Evolutionary conservation across 2,329 filamentous ascomycete genomes (phyloP), one percentile per base, ranked within the genome.

Genomic region (Colletotrichum limetticola): DNA sequence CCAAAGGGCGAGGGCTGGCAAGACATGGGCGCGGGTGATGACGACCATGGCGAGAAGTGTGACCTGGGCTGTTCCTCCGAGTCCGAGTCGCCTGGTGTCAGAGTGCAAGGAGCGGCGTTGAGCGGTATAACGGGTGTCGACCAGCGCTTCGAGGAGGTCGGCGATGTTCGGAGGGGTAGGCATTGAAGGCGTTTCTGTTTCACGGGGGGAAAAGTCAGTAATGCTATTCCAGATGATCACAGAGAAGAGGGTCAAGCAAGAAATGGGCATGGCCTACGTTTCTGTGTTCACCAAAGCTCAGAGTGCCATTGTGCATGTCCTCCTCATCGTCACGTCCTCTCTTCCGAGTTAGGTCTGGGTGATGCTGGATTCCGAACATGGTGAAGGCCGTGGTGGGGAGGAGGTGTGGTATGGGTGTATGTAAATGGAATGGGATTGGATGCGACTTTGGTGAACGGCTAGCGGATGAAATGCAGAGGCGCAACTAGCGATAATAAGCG

Each of bases 141-240:
- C 68, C 71, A 74, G 32, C 73, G 75, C 26, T 80, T 80, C 66
- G 81, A 82, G 9, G 83, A 78, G 49, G 79, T 79, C 55, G 86
- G 85, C 35, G 86, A 86, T 11, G 83, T 84, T 71, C 87, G 85
- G 16, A 89, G 78, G 14, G 88, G 87, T 5, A 90, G 84, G 57
- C 86, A 85, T 69, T 89, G 87, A 19, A 89, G 74, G 52, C 88
- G 86, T 86, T 90, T 90, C 88, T 90, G 66, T 46, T 46, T 49
- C 26, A 16, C n/a, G 8, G 57, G 22, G 5, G 53, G 19, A 37
- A 7, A 62, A n/a, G 64, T 68, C 53, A 68, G 68, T 37, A 32
- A 22, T 22, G 4, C 5, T 19, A 26, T 53, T 55, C 35, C 14
- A 53, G 46, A 52, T 12, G 14, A 42, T 22, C 16, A 46, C 2